Evolutionary conservation across 2,329 filamentous ascomycete genomes (phyloP).

Genomic region (Aureobasidium zeae): DNA sequence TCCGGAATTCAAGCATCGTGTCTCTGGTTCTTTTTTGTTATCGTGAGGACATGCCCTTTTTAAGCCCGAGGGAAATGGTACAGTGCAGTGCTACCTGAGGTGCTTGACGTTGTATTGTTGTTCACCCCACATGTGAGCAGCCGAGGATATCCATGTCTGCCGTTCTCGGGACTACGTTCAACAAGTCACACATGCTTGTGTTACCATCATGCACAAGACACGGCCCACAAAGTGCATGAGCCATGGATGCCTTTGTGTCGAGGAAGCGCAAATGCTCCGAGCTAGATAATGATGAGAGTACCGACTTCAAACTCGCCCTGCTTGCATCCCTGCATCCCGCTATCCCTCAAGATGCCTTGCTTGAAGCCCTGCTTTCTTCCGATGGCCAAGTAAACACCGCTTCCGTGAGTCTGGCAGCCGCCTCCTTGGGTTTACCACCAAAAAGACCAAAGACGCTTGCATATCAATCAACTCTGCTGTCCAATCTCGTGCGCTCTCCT

Average conservation of each 20-base stretch:
- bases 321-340: slow-evolving; percentile 66
- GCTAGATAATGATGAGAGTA: slow-evolving; percentile 56
- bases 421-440: slow-evolving; percentile 7
- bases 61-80: neutral
- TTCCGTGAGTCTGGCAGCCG: slow-evolving; percentile 43
- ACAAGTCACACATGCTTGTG: neutral
- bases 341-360: slow-evolving; percentile 54
- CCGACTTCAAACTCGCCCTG: slow-evolving; percentile 80
- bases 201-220: neutral
- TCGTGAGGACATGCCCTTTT: slow-evolving; percentile 1
- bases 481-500: slow-evolving; percentile 13
- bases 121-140: neutral
- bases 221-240: neutral
- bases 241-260: slow-evolving; percentile 25
- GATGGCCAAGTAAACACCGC: slow-evolving; percentile 66
- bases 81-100: too few relatives aligned
- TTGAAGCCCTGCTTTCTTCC: slow-evolving; percentile 70
- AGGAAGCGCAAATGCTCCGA: slow-evolving; percentile 21
- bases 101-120: too few relatives aligned
- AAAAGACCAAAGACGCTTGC: slow-evolving; percentile 24
- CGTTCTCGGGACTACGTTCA: too few relatives aligned
- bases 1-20: slow-evolving; percentile 86
- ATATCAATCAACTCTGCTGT: slow-evolving; percentile 37
- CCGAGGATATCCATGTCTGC: too few relatives aligned
- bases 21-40: neutral